Evolutionary conservation across 2,329 filamentous ascomycete species (phyloP).

Genomic region (Colletotrichum echinochloae): DNA sequence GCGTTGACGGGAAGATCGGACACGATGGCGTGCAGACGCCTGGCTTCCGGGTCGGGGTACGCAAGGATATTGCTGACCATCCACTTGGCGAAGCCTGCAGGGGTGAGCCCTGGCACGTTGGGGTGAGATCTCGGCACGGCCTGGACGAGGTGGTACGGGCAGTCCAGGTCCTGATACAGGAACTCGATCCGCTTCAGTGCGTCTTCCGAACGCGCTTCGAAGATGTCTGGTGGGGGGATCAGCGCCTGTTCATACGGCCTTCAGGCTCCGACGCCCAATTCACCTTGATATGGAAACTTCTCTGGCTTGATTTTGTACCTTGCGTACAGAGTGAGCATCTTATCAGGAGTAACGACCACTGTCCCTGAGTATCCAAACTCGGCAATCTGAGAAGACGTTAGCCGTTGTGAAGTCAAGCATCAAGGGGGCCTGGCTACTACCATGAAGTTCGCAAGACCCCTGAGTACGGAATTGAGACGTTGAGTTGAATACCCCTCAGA

Average conservation of each 20-base stretch:
- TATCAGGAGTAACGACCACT: constrained; percentile 79
- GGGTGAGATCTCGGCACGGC: constrained; percentile 63
- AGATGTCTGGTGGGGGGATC: constrained; percentile 59
- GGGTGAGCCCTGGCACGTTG: constrained; percentile 73
- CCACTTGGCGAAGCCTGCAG: constrained; percentile 77
- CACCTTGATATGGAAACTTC: constrained; percentile 75
- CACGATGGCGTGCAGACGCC: constrained; percentile 76
- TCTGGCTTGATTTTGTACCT: constrained; percentile 74
- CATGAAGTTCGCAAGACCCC: constrained; percentile 79
- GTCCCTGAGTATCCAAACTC: constrained; percentile 45
- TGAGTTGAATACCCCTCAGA: constrained; percentile 73
- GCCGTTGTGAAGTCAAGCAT: neutral
- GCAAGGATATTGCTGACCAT: constrained; percentile 79
- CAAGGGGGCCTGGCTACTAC: constrained; percentile 58
- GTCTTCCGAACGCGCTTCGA: constrained; percentile 57
- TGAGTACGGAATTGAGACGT: constrained; percentile 76
- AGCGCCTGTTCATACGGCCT: neutral
- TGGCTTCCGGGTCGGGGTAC: constrained; percentile 80
- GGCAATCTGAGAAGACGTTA: constrained; percentile 45
- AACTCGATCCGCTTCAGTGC: constrained; percentile 65
- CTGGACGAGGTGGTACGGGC: constrained; percentile 75
- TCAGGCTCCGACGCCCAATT: constrained; percentile 44
- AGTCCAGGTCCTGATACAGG: constrained; percentile 66
- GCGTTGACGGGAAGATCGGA: constrained; percentile 75
- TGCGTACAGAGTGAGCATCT: constrained; percentile 80